phyloP scores from a whole-genome alignment of 139 green algal genomes.

The Tetraselmis striata region DNA sequence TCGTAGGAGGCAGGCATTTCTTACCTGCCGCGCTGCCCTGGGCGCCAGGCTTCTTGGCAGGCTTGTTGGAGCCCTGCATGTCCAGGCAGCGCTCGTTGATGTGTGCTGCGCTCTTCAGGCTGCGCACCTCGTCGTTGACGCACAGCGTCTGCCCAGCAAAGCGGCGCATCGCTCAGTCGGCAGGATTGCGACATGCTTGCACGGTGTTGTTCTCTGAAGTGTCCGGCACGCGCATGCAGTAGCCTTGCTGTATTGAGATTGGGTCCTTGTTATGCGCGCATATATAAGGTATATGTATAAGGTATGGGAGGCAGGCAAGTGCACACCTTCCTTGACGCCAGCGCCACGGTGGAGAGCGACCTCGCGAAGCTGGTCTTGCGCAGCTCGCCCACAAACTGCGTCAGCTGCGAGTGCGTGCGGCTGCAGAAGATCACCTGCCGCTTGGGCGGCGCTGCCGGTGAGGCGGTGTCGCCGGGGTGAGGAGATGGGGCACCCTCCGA shows the following conservation, averaged over 20 bases:
- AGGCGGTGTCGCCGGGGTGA: background rate
- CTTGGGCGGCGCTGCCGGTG: background rate
- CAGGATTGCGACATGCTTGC: too few species aligned
- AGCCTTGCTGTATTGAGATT: too few species aligned
- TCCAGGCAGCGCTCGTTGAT: slow-evolving; percentile 92
- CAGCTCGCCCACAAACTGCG: slow-evolving; percentile 82
- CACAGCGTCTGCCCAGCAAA: slow-evolving; percentile 63
- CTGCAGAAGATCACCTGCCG: slow-evolving; percentile 86
- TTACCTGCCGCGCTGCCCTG: too few species aligned
- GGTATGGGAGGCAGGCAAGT: too few species aligned
- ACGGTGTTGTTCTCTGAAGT: too few species aligned
- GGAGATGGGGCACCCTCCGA: slow-evolving; percentile 9
- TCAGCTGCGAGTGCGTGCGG: slow-evolving; percentile 94
- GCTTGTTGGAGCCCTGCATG: slow-evolving; percentile 48
- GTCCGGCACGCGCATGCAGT: too few species aligned
- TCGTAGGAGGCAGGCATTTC: too few species aligned
- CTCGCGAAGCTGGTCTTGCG: slow-evolving; percentile 56
- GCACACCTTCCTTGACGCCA: slow-evolving; percentile 60
- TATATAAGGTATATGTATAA: too few species aligned
- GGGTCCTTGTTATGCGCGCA: too few species aligned
- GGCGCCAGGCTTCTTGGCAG: slow-evolving; percentile 17
- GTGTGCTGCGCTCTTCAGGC: slow-evolving; percentile 25
- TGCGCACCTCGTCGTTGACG: slow-evolving; percentile 72
- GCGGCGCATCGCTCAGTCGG: too few species aligned
- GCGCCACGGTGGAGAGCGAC: slow-evolving; percentile 46